Base-by-base conservation (phyloP, 2,329 filamentous ascomycete species). In the Dendryphion nanum region DNA sequence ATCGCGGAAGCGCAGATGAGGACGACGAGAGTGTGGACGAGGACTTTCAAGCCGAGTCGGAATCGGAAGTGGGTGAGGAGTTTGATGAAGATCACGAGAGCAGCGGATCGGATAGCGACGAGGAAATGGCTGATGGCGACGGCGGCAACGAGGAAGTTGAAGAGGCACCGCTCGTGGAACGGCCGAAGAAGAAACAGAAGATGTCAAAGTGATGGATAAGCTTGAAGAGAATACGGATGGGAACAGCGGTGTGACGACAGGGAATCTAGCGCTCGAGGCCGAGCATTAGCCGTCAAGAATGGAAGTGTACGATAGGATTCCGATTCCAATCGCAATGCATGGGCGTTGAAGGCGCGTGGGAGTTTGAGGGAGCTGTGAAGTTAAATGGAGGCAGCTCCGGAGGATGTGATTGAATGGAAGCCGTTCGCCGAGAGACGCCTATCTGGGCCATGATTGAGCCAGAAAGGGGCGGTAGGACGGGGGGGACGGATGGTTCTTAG, bases 51-150 rank as follows among this genome's bases (percentile, higher is more conserved):
- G 87, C 86, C 5, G 89, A 94, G 45, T 90, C 85, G 12, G 93
- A 98, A 49, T 94, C 86, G 37, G 93, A 98, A 52, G 90, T 96
- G 2, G 93, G 91, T 1, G 93, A 98, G 68, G 94, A 98, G 63
- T 98, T 82, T 53, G 93, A 98, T 67, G 91, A 86, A 37, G 85
- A 81, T 31, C 91, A 96, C 61, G 88, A 95, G 62, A 95, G 89
- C 61, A 86, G 82, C 35, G 89, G 85, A 10, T 82, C 78, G 14
- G 83, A 76, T 39, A 83, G 79, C 51, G 83, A 79, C 44, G 79
- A 77, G 30, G 83, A 83, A 35, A 80, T 73, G 51, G 80, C 72
- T 30, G 83, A 83, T 57, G 82, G 79, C 41, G 82, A 78, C 50
- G 66, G 76, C 38, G 23, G 23, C 23, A n/a, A 26, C 12, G 66